A percentile compares a stretch with the other conserved stretches of the same genome.
These are phyloP conservation scores for Teratosphaeria viscida DNA, from an alignment of 2,329 filamentous ascomycete species.

Conservation along the genomic window DNA sequence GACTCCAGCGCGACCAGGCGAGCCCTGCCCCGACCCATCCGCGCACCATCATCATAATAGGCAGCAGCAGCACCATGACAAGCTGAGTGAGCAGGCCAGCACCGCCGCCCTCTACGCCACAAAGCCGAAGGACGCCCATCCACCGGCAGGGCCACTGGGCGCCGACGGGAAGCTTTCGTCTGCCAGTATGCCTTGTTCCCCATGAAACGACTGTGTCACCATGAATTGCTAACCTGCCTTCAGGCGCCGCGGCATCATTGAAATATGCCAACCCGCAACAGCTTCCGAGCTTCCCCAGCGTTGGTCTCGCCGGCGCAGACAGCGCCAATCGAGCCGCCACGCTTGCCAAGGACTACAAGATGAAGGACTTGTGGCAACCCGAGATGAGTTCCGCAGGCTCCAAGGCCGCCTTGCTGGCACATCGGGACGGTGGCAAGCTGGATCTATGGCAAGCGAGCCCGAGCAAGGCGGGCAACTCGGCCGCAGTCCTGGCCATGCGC, in stretches of 20 bases:
- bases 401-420: constrained; percentile 62
- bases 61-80: constrained; percentile 20
- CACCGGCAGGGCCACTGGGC: constrained; percentile 28
- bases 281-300: constrained; percentile 63
- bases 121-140: constrained; percentile 21
- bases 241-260: constrained; percentile 51
- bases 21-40: constrained; percentile 35
- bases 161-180: constrained; percentile 47
- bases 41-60: constrained; percentile 15
- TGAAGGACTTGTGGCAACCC: constrained; percentile 53
- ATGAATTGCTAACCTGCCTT: background rate
- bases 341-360: constrained; percentile 50
- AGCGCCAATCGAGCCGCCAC: constrained; percentile 51
- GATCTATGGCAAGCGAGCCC: constrained; percentile 43
- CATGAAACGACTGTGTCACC: background rate
- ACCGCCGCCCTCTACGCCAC: constrained; percentile 50
- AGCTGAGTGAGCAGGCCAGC: constrained; percentile 44
- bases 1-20: background rate
- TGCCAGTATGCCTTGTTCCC: constrained; percentile 35
- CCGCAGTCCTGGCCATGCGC: constrained; percentile 58
- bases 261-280: constrained; percentile 64
- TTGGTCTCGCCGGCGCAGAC: constrained; percentile 58
- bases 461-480: constrained; percentile 50
- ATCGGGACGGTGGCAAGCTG: constrained; percentile 42
- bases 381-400: constrained; percentile 55